Evolutionary conservation across 2,329 filamentous ascomycete species (phyloP), one percentile per base, ranked within the genome.

Genomic region (Alternaria gaisen): DNA sequence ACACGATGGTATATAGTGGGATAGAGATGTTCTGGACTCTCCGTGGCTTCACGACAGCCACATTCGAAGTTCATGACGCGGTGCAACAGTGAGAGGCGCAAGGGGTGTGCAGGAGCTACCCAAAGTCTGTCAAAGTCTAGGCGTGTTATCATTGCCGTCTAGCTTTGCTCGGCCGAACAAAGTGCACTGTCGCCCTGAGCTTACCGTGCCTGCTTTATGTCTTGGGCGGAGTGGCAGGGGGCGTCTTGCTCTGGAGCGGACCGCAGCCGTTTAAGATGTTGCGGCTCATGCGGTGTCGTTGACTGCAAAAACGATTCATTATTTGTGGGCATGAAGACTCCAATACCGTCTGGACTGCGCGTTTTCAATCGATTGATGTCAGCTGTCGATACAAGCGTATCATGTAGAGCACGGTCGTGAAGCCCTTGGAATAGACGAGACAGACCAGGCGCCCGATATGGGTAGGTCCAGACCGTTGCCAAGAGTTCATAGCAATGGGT

Each of bases 381-480:
- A 53, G 47, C 47, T 53, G 47, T 56, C 41, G 53, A 46, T 60
- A 44, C 53, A 60, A 34, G 53, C 40, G 28, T 36, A 46, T 32
- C 26, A 56, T 38, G 44, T 44, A 34, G 53, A 38, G 53, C 42
- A 59, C 53, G 46, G 53, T 48, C 40, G 48, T 46, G 41, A 30
- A 41, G 51, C 41, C 26, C 47, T 60, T 51, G 42, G 36, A 42
- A 50, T 48, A 28, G 48, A 57, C 26, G 26, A 53, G 58, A 28
- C 54, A 53, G 54, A 53, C 42, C 41, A 58, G 58, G 47, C 47
- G 24, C 22, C 16, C 18, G 40, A 26, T 50, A 34, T 56, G 38
- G 53, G 18, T 46, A 43, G 64, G 61, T 61, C 66, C 62, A 67
- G 65, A 68, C 70, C 70, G 69, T 72, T 72, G 70, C 70, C 70